Percentiles rank a stretch among this genome's conserved stretches.
Conservation (phyloP, 768 basidiomycete genomes). For the Leccinum disarticulatum region DNA sequence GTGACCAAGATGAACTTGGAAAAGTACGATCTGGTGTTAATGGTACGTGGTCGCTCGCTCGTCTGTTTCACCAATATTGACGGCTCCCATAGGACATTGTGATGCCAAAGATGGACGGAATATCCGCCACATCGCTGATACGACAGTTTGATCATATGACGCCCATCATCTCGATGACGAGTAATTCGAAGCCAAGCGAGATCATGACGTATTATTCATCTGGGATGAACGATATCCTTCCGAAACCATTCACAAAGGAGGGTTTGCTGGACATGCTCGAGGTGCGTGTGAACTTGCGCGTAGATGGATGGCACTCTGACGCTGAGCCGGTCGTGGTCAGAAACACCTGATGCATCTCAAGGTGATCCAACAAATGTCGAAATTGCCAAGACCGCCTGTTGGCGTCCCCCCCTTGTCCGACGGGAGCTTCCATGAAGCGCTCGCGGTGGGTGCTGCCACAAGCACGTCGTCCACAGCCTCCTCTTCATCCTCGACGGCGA, state of each 20-base stretch:
- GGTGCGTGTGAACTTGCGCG: slow-evolving; percentile 37
- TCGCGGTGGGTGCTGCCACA: slow-evolving; percentile 40
- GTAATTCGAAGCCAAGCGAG: slow-evolving; percentile 89
- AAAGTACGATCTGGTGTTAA: slow-evolving; percentile 93
- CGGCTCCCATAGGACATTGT: slow-evolving; percentile 74
- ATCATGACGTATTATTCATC: slow-evolving; percentile 72
- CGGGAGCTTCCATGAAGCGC: slow-evolving; percentile 51
- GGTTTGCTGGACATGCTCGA: slow-evolving; percentile 91
- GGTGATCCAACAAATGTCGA: slow-evolving; percentile 76
- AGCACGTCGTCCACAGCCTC: not conserved
- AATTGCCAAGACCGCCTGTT: slow-evolving; percentile 55
- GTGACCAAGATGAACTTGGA: slow-evolving; percentile 96
- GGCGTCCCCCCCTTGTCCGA: slow-evolving; percentile 65
- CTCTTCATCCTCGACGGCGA: slow-evolving; percentile 18
- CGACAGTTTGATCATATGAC: slow-evolving; percentile 94
- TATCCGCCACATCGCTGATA: slow-evolving; percentile 89
- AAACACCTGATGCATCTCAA: slow-evolving; percentile 89
- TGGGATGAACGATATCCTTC: slow-evolving; percentile 96
- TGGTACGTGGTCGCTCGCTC: slow-evolving; percentile 54
- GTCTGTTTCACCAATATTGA: not conserved
- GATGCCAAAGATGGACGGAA: slow-evolving; percentile 87
- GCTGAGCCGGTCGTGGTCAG: slow-evolving; percentile 31
- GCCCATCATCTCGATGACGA: slow-evolving; percentile 98
- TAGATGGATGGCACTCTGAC: not conserved
- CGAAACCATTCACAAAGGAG: slow-evolving; percentile 97